phyloP scores from a whole-genome alignment of 2,329 filamentous ascomycete genomes.

The Ilyonectria sp. region DNA sequence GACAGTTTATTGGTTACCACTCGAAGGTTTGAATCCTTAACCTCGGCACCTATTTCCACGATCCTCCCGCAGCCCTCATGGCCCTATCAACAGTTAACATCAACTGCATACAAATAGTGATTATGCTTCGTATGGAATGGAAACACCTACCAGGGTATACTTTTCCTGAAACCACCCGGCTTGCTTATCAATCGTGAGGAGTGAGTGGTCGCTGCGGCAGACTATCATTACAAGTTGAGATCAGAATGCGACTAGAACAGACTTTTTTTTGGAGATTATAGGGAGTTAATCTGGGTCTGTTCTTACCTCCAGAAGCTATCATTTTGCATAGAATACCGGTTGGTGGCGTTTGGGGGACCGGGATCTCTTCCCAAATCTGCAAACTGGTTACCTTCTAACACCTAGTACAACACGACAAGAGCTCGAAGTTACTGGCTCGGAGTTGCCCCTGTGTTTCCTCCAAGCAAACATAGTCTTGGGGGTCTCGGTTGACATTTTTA shows the following conservation, averaged over 20 bases:
- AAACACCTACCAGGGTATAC: constrained; percentile 28
- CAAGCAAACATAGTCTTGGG: constrained; percentile 51
- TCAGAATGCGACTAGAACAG: neutral
- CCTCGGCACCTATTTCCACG: constrained; percentile 25
- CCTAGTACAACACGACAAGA: fast-evolving
- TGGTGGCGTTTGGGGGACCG: constrained; percentile 9
- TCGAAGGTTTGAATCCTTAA: constrained; percentile 5
- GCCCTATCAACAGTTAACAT: constrained; percentile 12
- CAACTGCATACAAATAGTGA: neutral
- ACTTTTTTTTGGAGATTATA: neutral
- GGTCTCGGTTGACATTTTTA: neutral
- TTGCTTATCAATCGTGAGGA: constrained; percentile 38
- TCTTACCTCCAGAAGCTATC: constrained; percentile 20
- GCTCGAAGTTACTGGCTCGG: constrained; percentile 15
- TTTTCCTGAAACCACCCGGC: constrained; percentile 40
- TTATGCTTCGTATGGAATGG: neutral
- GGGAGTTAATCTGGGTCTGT: neutral
- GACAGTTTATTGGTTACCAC: constrained; percentile 18
- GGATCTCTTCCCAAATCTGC: constrained; percentile 19
- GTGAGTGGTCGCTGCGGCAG: constrained; percentile 22
- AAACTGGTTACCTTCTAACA: neutral
- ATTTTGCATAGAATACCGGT: constrained; percentile 19
- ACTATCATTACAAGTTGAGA: neutral
- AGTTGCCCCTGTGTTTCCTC: constrained; percentile 51
- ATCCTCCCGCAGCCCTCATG: constrained; percentile 42